phyloP scores from a whole-genome alignment of 2,329 filamentous ascomycete species.

The Ustulina deusta region DNA sequence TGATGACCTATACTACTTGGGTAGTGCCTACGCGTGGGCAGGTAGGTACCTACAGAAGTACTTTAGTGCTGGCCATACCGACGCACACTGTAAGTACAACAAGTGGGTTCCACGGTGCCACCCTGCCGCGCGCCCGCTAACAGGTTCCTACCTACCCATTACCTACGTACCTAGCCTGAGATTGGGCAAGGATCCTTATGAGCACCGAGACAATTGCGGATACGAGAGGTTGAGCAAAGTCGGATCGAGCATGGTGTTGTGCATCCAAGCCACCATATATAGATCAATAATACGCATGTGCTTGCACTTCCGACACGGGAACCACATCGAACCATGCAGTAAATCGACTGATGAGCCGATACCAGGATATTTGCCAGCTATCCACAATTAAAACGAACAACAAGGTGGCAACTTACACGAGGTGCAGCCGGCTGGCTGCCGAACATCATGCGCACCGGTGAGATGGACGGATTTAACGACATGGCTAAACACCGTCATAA shows the following conservation, averaged over 20 bases:
- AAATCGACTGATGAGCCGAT: constrained; percentile 27
- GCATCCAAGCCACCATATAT: constrained; percentile 9
- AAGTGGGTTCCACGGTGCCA: no score
- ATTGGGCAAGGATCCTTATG: constrained; percentile 6
- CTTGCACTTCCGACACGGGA: constrained; percentile 1
- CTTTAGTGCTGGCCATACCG: no score
- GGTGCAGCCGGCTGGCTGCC: no score
- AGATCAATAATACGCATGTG: not conserved
- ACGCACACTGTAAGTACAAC: no score
- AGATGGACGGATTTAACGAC: not conserved
- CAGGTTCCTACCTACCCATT: not conserved
- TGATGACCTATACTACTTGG: not conserved
- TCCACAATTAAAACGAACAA: not conserved
- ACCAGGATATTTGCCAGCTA: not conserved
- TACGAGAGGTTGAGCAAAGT: constrained; percentile 8
- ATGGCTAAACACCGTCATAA: not conserved
- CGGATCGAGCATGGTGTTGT: constrained; percentile 23
- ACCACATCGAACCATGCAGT: constrained; percentile 23
- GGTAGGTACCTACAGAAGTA: not conserved
- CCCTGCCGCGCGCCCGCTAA: no score
- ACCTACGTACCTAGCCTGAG: no score
- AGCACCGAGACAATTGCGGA: not conserved
- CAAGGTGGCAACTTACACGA: not conserved
- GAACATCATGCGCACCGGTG: not conserved
- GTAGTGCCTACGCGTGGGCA: no score